Conservation (phyloP, 2,329 filamentous ascomycete species). For the Fusarium sp. region DNA sequence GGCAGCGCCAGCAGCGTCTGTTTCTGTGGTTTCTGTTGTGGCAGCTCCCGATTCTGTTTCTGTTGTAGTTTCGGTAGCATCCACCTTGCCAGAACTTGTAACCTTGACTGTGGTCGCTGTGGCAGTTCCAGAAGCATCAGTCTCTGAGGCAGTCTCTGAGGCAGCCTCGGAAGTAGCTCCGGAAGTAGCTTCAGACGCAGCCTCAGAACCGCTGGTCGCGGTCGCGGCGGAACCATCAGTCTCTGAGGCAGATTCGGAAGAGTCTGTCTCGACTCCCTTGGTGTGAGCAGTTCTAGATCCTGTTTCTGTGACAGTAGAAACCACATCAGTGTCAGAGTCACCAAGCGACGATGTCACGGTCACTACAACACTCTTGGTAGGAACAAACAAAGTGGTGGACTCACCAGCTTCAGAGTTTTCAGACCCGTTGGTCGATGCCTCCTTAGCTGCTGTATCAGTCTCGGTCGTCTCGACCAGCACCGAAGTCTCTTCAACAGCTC, state of each 20-base stretch:
- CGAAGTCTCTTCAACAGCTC: constrained; percentile 15
- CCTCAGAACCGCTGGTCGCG: not conserved
- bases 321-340: constrained; percentile 30
- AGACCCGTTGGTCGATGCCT: constrained; percentile 37
- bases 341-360: constrained; percentile 15
- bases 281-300: constrained; percentile 22
- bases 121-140: constrained; percentile 9
- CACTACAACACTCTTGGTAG: constrained; percentile 1
- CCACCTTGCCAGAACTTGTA: constrained; percentile 11
- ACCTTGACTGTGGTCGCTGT: constrained; percentile 16
- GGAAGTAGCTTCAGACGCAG: not conserved
- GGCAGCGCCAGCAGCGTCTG: constrained; percentile 1
- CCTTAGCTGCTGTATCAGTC: constrained; percentile 33
- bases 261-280: constrained; percentile 12
- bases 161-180: not conserved
- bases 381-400: constrained; percentile 25
- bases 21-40: constrained; percentile 7
- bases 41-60: constrained; percentile 4
- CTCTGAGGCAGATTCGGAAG: constrained; percentile 4
- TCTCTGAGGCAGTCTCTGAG: constrained; percentile 1
- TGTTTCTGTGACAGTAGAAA: constrained; percentile 30
- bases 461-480: constrained; percentile 19
- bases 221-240: constrained; percentile 11
- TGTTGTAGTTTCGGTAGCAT: constrained; percentile 12
- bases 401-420: constrained; percentile 40